phyloP scores from a whole-genome alignment of 345 rosid genomes.

The Aquilaria yunnanensis region DNA sequence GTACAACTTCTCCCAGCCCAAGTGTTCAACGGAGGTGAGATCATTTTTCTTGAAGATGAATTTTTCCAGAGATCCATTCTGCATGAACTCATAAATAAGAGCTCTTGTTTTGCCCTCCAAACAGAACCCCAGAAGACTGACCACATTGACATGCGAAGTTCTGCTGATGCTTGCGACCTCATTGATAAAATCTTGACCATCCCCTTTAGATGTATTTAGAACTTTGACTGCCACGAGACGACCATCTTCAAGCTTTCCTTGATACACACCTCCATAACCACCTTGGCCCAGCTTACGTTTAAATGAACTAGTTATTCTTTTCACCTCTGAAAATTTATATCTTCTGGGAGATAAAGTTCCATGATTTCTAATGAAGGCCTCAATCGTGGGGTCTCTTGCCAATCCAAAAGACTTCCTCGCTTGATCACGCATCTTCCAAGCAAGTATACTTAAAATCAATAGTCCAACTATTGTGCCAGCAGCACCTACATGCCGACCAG shows the following conservation, averaged over 20 bases:
- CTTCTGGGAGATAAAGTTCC: slow-evolving; percentile 18
- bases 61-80: slow-evolving; percentile 34
- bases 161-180: slow-evolving; percentile 9
- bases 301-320: slow-evolving; percentile 29
- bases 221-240: slow-evolving; percentile 33
- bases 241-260: slow-evolving; percentile 25
- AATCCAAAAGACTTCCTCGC: too few species aligned
- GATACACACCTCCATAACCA: slow-evolving; percentile 20
- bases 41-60: slow-evolving; percentile 13
- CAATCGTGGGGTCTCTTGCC: background rate
- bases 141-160: slow-evolving; percentile 48
- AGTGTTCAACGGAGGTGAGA: background rate
- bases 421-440: too few species aligned
- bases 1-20: slow-evolving; percentile 19
- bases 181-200: slow-evolving; percentile 40
- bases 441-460: too few species aligned
- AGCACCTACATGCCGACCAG: too few species aligned
- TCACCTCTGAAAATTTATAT: slow-evolving; percentile 20
- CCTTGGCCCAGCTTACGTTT: slow-evolving; percentile 29
- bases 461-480: too few species aligned
- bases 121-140: slow-evolving; percentile 17
- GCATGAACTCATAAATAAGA: slow-evolving; percentile 35
- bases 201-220: slow-evolving; percentile 23
- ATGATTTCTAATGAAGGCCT: slow-evolving; percentile 12
- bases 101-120: slow-evolving; percentile 23